Evolutionary conservation across 805 yeast genomes (phyloP), one percentile per base, ranked within the genome.

Genomic region (Yamadazyma sp.): DNA sequence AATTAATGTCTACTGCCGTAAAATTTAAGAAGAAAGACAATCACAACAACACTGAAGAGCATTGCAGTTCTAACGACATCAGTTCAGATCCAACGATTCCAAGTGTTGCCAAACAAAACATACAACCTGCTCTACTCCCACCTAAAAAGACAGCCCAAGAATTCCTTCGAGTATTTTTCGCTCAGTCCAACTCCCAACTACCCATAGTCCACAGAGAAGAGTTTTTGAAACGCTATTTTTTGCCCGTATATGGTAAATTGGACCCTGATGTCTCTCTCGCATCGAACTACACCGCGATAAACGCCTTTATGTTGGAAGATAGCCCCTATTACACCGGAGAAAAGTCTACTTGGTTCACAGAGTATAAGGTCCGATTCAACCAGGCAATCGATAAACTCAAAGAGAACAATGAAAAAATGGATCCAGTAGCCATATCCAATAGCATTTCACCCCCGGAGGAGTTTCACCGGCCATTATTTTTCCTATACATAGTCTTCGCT

Each of bases 191-290:
- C 54, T 70, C 95, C 2, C 96, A 88, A 56, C 58, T 86, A 18
- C 96, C 97, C 0, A 71, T 90, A 3, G 60, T 89, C 32, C 96
- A 90, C 55, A 71, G 96, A 20, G 95, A 87, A 50, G 77, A 74
- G 47, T 89, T 88, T 51, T 58, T 90, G 28, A 64, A 65, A 32
- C 64, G 68, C 18, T 80, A 78, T 52, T 89, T 84, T 54, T 76
- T 78, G 48, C 96, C 96, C 0, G 70, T 89, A 1, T 89, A 89
- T 55, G 96, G 97, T 0, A 60, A 70, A 3, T 63, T 84, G 42
- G 75, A 82, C 10, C 49, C 66, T 0, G 63, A 64, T 20, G 62
- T 77, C 1, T 64, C 80, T 5, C 63, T 86, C 29, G 90, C 86
- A 0, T 76, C 84, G 1, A 70, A 74, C 38, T 68, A 65, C 47